Base-by-base conservation (phyloP, 2,329 filamentous ascomycete species). In the Aspergillus sp. region DNA sequence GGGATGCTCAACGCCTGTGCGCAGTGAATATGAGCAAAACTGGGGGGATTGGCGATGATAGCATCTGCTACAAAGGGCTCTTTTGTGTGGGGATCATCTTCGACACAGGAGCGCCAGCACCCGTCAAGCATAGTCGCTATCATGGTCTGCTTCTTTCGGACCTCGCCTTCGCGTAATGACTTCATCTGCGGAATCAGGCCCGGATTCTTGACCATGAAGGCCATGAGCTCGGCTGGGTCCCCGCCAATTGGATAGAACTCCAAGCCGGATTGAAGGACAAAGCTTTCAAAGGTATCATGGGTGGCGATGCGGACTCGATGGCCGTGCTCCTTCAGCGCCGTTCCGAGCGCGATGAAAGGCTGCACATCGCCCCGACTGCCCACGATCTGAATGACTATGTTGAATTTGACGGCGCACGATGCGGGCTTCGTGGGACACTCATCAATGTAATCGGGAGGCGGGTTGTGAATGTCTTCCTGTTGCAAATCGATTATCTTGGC, bases 241-340 rank as follows among this genome's bases (percentile, higher is more conserved):
- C 81, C 81, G 3, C 81, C 81, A 11, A 83, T 82, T n/a, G 72
- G 71, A 58, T 78, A 83, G 59, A 83, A 83, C 53, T 83, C 81
- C 10, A 83, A 62, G 1, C 75, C 76, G 30, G 78, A 71, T 3
- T 72, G 68, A 40, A 75, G 68, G 13, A 84, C 78, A 41, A 83
- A 82, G 4, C 76, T 66, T 47, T 77, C 73, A 59, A 84, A 84
- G 7, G 74, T 72, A 3, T 71, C 60, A 59, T 84, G 82, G 1
- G 82, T 84, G 30, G 80, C 81, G 13, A 84, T 68, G 4, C 82
- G 76, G 2, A 84, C 79, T 9, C 81, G 75, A 58, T 84, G 81
- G 2, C 77, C 76, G 50, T 78, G 71, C 3, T 68, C 63, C 54
- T 79, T 72, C 0, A 84, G 61, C 10, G 75, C 73, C 32, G 73